These are phyloP conservation scores for Lophium mytilinum DNA, from an alignment of 495 filamentous ascomycete species.

Conservation along the genomic window DNA sequence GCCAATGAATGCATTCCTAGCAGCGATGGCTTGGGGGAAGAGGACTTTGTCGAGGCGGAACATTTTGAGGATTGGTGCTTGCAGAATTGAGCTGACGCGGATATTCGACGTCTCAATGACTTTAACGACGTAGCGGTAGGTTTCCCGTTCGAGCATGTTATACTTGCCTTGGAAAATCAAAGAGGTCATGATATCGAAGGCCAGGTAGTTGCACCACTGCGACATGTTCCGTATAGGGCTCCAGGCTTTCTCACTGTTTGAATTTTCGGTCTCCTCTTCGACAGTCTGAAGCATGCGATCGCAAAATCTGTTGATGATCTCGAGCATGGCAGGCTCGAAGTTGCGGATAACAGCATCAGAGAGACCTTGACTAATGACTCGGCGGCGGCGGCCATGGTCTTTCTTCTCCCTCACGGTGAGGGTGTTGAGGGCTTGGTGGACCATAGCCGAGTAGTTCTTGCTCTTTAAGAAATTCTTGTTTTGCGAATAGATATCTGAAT, in stretches of 20 bases:
- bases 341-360: background rate
- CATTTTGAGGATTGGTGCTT: constrained; percentile 2
- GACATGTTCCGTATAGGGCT: constrained; percentile 4
- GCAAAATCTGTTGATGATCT: constrained; percentile 3
- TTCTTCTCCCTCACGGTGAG: constrained; percentile 3
- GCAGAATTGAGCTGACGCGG: constrained; percentile 1
- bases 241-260: background rate
- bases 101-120: constrained; percentile 10
- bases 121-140: constrained; percentile 8
- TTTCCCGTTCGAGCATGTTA: constrained; percentile 6
- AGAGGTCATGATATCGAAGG: constrained; percentile 10
- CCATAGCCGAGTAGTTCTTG: constrained; percentile 1
- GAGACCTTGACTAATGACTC: constrained; percentile 4
- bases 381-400: background rate
- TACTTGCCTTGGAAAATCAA: constrained; percentile 5
- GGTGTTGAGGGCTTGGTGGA: constrained; percentile 5
- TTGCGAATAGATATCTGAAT: constrained; percentile 2
- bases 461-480: background rate
- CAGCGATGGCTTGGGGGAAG: constrained; percentile 5
- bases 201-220: constrained; percentile 9
- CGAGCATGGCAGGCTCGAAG: constrained; percentile 4
- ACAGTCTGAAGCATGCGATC: constrained; percentile 2
- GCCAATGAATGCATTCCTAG: constrained; percentile 4
- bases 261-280: constrained; percentile 1
- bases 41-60: constrained; percentile 9